Evolutionary conservation across 2,329 filamentous ascomycete genomes (phyloP), one percentile per base, ranked within the genome.

Genomic region (Orbilia quercus): DNA sequence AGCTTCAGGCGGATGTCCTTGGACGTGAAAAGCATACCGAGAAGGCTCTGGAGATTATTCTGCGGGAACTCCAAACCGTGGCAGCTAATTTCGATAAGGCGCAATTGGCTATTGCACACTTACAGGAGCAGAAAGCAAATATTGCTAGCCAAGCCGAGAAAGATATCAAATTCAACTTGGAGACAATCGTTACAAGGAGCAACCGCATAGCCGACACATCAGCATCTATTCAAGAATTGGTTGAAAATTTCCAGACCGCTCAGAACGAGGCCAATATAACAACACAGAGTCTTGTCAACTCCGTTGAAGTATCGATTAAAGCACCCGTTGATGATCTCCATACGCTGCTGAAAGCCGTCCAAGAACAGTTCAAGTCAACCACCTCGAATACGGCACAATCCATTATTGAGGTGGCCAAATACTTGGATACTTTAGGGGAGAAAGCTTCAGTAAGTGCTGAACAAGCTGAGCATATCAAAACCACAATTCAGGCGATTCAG

Each of bases 61-160:
- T 74, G 31, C 70, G 70, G 51, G 70, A 74, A 40, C 67, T 72
- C 47, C 67, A 72, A 31, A 72, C 67, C 5, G 70, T 74, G 5
- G 70, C 70, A 25, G 59, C 67, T 38, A 72, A 72, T 50, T 72
- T 72, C 25, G 67, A 72, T 65, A 72, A 72, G 60, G 67, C 67
- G 11, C 67, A 72, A 40, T 59, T 72, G 54, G 45, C 59, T 31
- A 65, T 72, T 14, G 67, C 67, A 18, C 67, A 72, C 31, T 72
- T 59, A 16, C 70, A 66, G 54, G 70, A 74, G 48, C 70, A 66
- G 20, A 74, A 74, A 16, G 50, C 70, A 25, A 66, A 59, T 28
- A 62, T 74, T 11, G 42, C 18, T 20, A 50, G 22, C 31, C 67
- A 72, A 36, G 25, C 57, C 16, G 70, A 74, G 16, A 74, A 67